A percentile compares a stretch with the other conserved stretches of the same genome.
phyloP scores from a whole-genome alignment of 345 rosid species.

The Eucalyptus virginea region DNA sequence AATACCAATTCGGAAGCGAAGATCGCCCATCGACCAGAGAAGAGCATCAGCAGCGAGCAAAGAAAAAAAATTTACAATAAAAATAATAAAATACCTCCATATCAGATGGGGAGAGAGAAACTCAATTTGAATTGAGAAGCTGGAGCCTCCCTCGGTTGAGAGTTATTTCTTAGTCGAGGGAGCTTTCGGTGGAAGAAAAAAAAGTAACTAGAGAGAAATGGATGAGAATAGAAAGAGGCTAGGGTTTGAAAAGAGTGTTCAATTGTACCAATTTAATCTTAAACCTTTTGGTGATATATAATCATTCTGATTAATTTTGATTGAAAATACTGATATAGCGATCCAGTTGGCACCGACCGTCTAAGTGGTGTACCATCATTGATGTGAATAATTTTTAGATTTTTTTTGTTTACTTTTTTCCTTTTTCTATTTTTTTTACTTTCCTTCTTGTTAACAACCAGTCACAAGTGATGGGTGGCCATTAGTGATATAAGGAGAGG shows the following conservation, averaged over 20 bases:
- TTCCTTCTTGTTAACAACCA: too few species aligned
- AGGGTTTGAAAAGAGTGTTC: background rate
- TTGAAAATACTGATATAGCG: fast-evolving
- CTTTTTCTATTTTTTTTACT: too few species aligned
- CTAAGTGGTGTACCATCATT: background rate
- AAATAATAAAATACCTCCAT: background rate
- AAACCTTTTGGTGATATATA: too few species aligned
- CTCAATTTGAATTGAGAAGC: background rate
- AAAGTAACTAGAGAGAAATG: too few species aligned
- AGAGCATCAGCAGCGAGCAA: background rate
- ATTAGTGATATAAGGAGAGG: background rate
- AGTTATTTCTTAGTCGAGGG: too few species aligned
- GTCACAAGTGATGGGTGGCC: background rate
- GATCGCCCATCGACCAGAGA: background rate
- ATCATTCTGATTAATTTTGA: too few species aligned
- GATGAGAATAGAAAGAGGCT: background rate
- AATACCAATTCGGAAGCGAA: background rate
- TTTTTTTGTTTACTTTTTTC: too few species aligned
- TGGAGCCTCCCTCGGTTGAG: background rate
- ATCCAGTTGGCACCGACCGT: fast-evolving
- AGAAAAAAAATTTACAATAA: too few species aligned
- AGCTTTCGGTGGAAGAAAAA: too few species aligned
- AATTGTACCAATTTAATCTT: too few species aligned
- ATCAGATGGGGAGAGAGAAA: background rate
- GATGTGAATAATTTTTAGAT: background rate